A percentile compares a stretch with the other conserved stretches of the same genome.
Evolutionary conservation across 1,139 yeast species (phyloP).

Genomic region (Debaryomyces singareniensis): DNA sequence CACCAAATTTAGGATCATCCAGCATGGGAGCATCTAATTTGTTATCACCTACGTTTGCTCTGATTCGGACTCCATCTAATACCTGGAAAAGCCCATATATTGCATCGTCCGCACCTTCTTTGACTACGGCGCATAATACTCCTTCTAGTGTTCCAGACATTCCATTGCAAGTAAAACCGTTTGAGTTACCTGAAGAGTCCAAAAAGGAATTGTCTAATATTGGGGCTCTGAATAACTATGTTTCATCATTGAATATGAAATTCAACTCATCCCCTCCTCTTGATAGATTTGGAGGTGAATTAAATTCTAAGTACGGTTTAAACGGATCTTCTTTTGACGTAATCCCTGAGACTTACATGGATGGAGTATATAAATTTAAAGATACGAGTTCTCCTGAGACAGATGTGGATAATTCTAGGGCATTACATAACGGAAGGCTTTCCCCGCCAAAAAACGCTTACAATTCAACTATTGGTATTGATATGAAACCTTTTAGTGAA

Average conservation of each 20-base stretch:
- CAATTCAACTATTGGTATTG: constrained; percentile 3
- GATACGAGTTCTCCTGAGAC: constrained; percentile 11
- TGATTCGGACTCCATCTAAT: constrained; percentile 14
- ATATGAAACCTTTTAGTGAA: neutral
- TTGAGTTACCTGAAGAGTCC: constrained; percentile 30
- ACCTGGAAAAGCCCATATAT: constrained; percentile 26
- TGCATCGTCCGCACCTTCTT: constrained; percentile 35
- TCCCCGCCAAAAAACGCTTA: no score
- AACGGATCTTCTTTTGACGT: constrained; percentile 7
- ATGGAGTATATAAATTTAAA: constrained; percentile 4
- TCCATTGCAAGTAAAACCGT: constrained; percentile 22
- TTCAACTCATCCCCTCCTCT: constrained; percentile 20
- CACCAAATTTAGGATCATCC: neutral
- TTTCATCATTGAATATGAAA: constrained; percentile 12
- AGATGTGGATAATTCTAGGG: constrained; percentile 9
- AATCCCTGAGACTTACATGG: constrained; percentile 3
- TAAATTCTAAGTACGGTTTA: constrained; percentile 13
- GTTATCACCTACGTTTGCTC: neutral
- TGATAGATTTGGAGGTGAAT: constrained; percentile 18
- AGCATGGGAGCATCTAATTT: neutral
- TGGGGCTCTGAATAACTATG: constrained; percentile 9
- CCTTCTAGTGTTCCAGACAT: constrained; percentile 7
- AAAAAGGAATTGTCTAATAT: constrained; percentile 7
- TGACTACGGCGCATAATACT: constrained; percentile 14
- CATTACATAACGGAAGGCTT: constrained; percentile 6